These are phyloP conservation scores for Aplosporella prunicola DNA, from an alignment of 2,329 filamentous ascomycete species.

Conservation along the genomic window DNA sequence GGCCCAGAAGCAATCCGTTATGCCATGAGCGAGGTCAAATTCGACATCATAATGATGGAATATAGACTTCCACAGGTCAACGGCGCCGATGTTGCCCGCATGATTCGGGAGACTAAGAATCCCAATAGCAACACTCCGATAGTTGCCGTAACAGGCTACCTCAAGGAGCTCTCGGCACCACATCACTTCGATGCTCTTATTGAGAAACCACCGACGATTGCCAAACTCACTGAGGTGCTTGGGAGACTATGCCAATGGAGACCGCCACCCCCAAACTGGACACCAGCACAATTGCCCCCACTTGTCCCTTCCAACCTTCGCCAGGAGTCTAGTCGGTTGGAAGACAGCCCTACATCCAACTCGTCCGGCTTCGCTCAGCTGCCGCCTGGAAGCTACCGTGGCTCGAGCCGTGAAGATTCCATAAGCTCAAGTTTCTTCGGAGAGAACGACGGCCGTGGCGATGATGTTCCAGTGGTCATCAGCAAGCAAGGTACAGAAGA, in stretches of 20 bases:
- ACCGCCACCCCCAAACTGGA: conserved; percentile 56
- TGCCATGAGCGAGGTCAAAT: conserved; percentile 94
- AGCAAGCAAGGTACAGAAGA: conserved; percentile 65
- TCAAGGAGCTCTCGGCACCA: conserved; percentile 92
- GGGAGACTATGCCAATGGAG: conserved; percentile 90
- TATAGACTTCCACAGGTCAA: conserved; percentile 93
- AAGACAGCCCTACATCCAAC: conserved; percentile 76
- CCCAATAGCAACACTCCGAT: conserved; percentile 91
- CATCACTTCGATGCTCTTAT: conserved; percentile 95
- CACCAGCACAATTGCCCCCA: conserved; percentile 26
- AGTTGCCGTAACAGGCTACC: conserved; percentile 89
- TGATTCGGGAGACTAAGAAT: conserved; percentile 96
- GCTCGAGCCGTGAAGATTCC: conserved; percentile 78
- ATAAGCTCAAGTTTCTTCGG: conserved; percentile 82
- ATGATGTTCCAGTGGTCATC: conserved; percentile 69
- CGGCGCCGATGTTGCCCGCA: conserved; percentile 87
- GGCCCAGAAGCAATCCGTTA: conserved; percentile 88
- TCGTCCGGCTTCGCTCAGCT: conserved; percentile 64
- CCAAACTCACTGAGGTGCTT: conserved; percentile 82
- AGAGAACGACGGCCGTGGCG: conserved; percentile 70
- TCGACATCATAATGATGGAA: conserved; percentile 97
- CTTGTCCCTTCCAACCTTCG: conserved; percentile 54
- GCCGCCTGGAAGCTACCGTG: conserved; percentile 65
- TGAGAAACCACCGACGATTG: conserved; percentile 90
- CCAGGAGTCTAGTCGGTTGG: conserved; percentile 51